phyloP scores from a whole-genome alignment of 225 moss, liverwort and hornwort genomes.

The Pseudisothecium myosuroides region DNA sequence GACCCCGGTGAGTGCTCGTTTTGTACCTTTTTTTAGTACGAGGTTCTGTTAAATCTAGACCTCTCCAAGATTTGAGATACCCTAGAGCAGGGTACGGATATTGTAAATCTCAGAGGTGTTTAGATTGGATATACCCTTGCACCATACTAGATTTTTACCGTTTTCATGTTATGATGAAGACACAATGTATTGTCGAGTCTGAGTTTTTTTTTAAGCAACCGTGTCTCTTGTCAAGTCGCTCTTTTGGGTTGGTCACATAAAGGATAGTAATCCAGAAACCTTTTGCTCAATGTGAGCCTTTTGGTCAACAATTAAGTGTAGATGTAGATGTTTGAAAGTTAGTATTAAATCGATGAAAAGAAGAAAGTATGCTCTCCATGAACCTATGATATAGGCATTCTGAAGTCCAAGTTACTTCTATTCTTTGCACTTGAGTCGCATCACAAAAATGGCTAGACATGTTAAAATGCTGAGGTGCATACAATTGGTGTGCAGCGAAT shows the following conservation, averaged over 20 bases:
- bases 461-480: background rate
- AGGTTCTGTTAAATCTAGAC: background rate
- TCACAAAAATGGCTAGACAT: background rate
- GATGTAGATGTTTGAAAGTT: background rate
- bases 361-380: background rate
- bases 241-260: background rate
- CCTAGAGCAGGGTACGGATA: background rate
- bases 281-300: background rate
- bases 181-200: background rate
- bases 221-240: background rate
- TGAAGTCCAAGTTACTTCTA: background rate
- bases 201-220: background rate
- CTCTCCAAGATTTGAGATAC: background rate
- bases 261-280: background rate
- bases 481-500: conserved; percentile 38
- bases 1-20: conserved; percentile 24
- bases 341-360: background rate
- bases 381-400: background rate
- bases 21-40: background rate
- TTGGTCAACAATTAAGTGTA: too few relatives aligned
- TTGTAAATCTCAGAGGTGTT: background rate
- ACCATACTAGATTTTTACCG: background rate
- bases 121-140: background rate
- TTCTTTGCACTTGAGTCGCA: background rate
- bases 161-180: background rate